These are phyloP conservation scores for Nakaseomyces sp. DNA, from an alignment of 1,139 yeast species.

Conservation along the genomic window DNA sequence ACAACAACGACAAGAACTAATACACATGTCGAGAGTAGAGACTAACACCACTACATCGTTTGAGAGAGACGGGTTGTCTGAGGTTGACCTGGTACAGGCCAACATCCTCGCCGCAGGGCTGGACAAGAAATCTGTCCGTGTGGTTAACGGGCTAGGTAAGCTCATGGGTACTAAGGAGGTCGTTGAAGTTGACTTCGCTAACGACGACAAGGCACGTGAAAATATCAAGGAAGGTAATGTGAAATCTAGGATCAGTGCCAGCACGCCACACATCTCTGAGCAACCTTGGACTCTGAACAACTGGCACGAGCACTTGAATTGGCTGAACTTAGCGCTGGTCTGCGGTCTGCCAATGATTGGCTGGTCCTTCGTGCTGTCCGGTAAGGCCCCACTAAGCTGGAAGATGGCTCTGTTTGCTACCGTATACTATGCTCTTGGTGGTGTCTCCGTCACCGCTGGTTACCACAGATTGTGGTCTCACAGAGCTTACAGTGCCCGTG, in stretches of 20 bases:
- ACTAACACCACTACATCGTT: not conserved
- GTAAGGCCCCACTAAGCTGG: conserved; percentile 45
- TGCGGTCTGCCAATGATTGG: conserved; percentile 64
- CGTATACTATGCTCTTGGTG: conserved; percentile 59
- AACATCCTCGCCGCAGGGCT: conserved; percentile 88
- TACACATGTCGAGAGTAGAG: conserved; percentile 3
- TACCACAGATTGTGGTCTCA: conserved; percentile 87
- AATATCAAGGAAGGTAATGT: conserved; percentile 10
- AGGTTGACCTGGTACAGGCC: conserved; percentile 63
- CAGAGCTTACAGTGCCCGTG: conserved; percentile 69
- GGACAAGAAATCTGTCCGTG: conserved; percentile 56
- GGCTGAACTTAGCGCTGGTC: conserved; percentile 83
- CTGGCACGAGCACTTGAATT: conserved; percentile 84
- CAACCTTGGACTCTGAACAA: conserved; percentile 79
- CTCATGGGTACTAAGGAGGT: conserved; percentile 74
- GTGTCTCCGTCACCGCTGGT: conserved; percentile 93
- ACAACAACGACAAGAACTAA: not conserved
- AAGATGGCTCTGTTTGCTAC: conserved; percentile 58
- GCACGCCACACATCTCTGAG: conserved; percentile 63
- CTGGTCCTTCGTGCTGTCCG: conserved; percentile 39
- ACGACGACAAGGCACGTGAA: conserved; percentile 39
- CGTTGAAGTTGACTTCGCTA: conserved; percentile 56
- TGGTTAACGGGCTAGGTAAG: conserved; percentile 68
- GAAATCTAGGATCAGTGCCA: conserved; percentile 25
- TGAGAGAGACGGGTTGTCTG: conserved; percentile 31